Base-by-base conservation (phyloP, 2,329 filamentous ascomycete genomes). In the Raffaelea ambrosiae region DNA sequence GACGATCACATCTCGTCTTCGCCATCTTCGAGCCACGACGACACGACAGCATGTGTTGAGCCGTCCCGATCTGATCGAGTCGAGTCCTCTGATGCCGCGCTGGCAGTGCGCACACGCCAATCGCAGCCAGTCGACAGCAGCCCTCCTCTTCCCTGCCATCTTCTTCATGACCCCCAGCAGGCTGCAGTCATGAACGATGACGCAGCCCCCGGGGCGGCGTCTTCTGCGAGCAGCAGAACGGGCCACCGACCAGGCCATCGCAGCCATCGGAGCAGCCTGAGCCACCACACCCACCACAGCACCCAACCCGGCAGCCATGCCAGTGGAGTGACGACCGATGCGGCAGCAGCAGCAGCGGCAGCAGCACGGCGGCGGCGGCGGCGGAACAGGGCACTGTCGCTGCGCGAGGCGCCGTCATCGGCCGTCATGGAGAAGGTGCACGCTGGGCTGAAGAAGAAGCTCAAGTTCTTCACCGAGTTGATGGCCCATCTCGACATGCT, bases 401-500 rank as follows among this genome's bases (percentile, higher is more conserved):
- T 13, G 7, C 26, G 26, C 7, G 3, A 26, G 9, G 21, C 23
- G 13, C 42, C 36, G 23, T 51, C 56, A 47, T 26, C 52, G 23
- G 43, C 51, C 11, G 48, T 52, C 42, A 44, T 46, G 48, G 52
- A 58, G 43, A 61, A 55, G 47, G 54, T 58, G 11, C 59, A 59
- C 35, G 55, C 58, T 26, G 65, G 67, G 51, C 56, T 73, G 49
- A 59, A 66, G 49, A 81, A 74, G 63, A 83, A 82, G 68, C 66
- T 79, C 48, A 65, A 77, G 53, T 81, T 83, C 59, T 64, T 83
- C 55, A 76, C 71, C 38, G 73, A 81, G 55, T 67, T 85, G 51
- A 74, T 81, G 55, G 69, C 70, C 57, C 77, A 72, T 52, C 66
- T 85, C 50, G 81, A 86, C 65, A 73, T 76, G 57, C 58, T 84